A percentile compares a stretch with the other conserved stretches of the same genome.
Evolutionary conservation across 2,329 filamentous ascomycete species (phyloP).

Genomic region (Neophaeococcomyces aloes): DNA sequence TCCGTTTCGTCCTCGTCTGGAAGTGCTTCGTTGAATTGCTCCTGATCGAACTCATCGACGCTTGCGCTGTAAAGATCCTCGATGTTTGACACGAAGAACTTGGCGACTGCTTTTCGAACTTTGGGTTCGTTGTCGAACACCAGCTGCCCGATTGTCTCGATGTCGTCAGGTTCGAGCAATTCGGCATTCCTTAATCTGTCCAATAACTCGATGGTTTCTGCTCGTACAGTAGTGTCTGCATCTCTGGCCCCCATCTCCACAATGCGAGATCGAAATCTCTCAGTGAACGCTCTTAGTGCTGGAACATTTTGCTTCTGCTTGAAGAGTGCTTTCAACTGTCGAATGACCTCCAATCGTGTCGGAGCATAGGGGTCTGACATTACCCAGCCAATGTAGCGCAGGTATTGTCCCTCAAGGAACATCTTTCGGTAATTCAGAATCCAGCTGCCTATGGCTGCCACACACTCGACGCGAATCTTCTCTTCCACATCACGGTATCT

Average conservation of each 20-base stretch:
- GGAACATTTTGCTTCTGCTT: conserved; percentile 66
- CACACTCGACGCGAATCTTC: conserved; percentile 77
- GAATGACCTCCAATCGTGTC: conserved; percentile 75
- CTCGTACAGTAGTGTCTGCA: conserved; percentile 68
- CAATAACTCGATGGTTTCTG: conserved; percentile 68
- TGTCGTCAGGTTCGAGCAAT: conserved; percentile 80
- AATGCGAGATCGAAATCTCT: conserved; percentile 74
- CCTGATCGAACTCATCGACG: conserved; percentile 73
- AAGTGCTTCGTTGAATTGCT: conserved; percentile 65
- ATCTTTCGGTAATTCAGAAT: conserved; percentile 72
- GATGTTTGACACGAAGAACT: conserved; percentile 83
- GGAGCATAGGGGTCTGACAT: conserved; percentile 67
- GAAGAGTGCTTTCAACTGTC: conserved; percentile 70
- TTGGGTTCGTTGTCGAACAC: conserved; percentile 79
- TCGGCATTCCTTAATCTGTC: conserved; percentile 73
- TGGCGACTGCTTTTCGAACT: conserved; percentile 77
- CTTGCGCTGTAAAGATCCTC: conserved; percentile 69
- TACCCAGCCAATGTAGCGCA: conserved; percentile 92
- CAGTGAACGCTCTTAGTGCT: conserved; percentile 77
- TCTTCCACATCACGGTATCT: conserved; percentile 90
- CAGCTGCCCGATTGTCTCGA: conserved; percentile 76
- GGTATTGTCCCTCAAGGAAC: conserved; percentile 81
- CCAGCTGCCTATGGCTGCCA: conserved; percentile 79
- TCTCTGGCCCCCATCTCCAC: conserved; percentile 90
- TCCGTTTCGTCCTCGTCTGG: conserved; percentile 58